Evolutionary conservation across 495 filamentous ascomycete genomes (phyloP), one percentile per base, ranked within the genome.

Genomic region (Paragyromitra xinjiangensis): DNA sequence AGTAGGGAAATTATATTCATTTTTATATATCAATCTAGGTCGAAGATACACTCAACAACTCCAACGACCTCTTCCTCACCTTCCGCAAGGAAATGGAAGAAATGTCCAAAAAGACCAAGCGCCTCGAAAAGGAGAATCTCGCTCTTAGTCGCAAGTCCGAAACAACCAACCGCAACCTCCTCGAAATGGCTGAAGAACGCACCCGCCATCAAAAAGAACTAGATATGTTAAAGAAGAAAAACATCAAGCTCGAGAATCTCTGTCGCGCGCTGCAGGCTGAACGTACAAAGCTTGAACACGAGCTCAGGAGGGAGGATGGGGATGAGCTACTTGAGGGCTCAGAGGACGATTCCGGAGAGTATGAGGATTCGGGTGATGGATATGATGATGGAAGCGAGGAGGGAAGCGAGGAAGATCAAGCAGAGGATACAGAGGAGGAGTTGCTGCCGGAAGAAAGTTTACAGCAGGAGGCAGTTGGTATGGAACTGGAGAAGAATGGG

Each of bases 71-170:
- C 64, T 99, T 98, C 83, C 87, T 98, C 58, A 98, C 95, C 0
- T 99, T 99, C 85, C 91, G 95, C 44, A 98, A 97, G 85, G 95
- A 99, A 84, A 98, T 99, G 96, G 95, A 99, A 85, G 95, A 98
- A 82, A 98, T 98, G 96, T 97, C 94, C 0, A 98, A 98, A 86
- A 98, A 98, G 86, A 98, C 95, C 4, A 98, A 98, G 83, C 91
- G 95, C 16, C 87, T 99, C 34, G 95, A 99, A 83, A 97, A 97
- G 83, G 96, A 99, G 81, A 99, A 99, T 80, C 90, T 94, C 75
- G 91, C 89, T 40, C 89, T 97, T 45, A 96, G 93, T 69, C 89
- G 95, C 69, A 98, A 97, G 84, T 94, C 97, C 82, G 93, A 98
- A 78, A 89, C 92, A 48, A 96, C 95, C 8, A 97, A 95, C 80